These are phyloP conservation scores for Cytospora piceae DNA, from an alignment of 2,329 filamentous ascomycete genomes.

Conservation along the genomic window DNA sequence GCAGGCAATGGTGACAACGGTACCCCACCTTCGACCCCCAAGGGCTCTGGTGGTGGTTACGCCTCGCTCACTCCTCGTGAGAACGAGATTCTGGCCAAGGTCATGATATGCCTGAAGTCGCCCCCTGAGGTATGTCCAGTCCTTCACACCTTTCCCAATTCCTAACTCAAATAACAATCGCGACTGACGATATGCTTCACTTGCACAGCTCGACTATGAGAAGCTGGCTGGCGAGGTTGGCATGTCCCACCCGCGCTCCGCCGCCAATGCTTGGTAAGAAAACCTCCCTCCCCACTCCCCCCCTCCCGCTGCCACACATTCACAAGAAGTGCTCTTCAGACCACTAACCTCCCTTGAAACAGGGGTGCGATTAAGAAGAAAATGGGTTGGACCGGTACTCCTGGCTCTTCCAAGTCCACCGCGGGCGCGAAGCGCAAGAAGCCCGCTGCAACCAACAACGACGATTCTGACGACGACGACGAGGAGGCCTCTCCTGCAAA, in stretches of 20 bases:
- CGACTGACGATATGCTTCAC: neutral
- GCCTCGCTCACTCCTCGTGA: conserved; percentile 39
- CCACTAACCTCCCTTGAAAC: neutral
- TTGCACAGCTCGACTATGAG: conserved; percentile 26
- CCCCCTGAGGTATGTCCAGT: conserved; percentile 24
- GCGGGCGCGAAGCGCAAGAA: conserved; percentile 21
- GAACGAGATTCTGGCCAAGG: conserved; percentile 37
- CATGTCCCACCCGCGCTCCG: conserved; percentile 29
- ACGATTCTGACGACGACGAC: neutral
- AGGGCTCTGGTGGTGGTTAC: conserved; percentile 13
- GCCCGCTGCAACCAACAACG: neutral
- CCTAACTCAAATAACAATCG: neutral
- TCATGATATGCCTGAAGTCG: conserved; percentile 26
- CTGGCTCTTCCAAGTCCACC: conserved; percentile 9
- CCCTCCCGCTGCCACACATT: neutral
- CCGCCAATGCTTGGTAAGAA: conserved; percentile 26
- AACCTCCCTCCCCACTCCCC: neutral
- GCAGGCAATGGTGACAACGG: conserved; percentile 13
- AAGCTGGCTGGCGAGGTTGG: conserved; percentile 65
- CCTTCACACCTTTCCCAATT: neutral
- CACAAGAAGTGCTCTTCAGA: neutral
- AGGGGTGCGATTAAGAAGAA: conserved; percentile 29
- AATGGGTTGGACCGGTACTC: conserved; percentile 18
- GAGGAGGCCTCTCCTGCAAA: neutral
- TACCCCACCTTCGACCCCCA: conserved; percentile 8